These are phyloP conservation scores for Hirsutella thompsonii DNA, from an alignment of 2,329 filamentous ascomycete species.

Conservation along the genomic window DNA sequence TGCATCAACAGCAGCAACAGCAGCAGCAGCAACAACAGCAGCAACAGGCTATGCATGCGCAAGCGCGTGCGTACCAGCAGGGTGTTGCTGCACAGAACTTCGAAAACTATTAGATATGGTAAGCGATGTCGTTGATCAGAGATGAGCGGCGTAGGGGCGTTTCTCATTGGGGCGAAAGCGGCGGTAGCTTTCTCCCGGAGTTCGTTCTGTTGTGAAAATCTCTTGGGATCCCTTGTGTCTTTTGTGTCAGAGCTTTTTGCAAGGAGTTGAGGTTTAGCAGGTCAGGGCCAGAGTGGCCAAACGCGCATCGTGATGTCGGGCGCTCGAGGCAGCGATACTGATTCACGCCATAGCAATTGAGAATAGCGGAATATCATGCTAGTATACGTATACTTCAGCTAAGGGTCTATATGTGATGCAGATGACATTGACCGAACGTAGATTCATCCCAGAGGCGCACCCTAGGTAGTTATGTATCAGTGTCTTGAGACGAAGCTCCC, in stretches of 20 bases:
- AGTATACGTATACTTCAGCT: neutral
- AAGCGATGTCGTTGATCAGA: neutral
- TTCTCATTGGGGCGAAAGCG: neutral
- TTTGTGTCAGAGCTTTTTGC: neutral
- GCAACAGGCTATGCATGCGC: constrained; percentile 26
- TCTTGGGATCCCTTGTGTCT: neutral
- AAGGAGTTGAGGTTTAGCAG: neutral
- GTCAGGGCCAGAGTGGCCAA: neutral
- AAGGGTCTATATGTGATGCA: no score
- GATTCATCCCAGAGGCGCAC: no score
- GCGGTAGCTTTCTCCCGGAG: neutral
- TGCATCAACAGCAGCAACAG: constrained; percentile 37
- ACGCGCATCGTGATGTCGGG: neutral
- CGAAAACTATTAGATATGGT: constrained; percentile 18
- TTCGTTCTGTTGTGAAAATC: neutral
- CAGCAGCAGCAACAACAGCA: constrained; percentile 21
- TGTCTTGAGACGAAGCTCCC: constrained; percentile 34
- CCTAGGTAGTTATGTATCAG: constrained; percentile 5
- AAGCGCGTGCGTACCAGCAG: constrained; percentile 26
- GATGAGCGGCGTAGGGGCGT: neutral
- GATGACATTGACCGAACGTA: no score
- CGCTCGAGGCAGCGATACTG: neutral
- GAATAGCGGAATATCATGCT: neutral
- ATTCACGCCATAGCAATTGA: neutral
- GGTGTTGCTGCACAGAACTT: constrained; percentile 24